These are phyloP conservation scores for Suhomyces taliae DNA, from an alignment of 1,139 yeast species.

Conservation along the genomic window DNA sequence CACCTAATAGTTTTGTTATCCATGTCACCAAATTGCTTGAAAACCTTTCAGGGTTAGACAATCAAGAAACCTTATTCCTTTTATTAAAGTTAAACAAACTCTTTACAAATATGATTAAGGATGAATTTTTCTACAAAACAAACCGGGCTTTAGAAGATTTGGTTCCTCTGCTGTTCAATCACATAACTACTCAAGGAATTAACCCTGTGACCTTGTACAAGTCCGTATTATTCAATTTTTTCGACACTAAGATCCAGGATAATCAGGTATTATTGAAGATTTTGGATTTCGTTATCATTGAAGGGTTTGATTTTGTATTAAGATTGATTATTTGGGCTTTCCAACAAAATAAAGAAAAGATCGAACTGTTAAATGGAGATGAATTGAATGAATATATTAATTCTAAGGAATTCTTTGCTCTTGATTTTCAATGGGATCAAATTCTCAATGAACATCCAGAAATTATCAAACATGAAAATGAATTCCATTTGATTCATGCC, in stretches of 20 bases:
- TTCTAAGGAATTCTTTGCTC: conserved; percentile 24
- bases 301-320: conserved; percentile 41
- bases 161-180: conserved; percentile 28
- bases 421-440: conserved; percentile 15
- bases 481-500: conserved; percentile 42
- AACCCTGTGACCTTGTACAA: conserved; percentile 28
- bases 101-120: conserved; percentile 27
- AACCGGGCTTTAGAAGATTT: conserved; percentile 40
- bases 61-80: conserved; percentile 34
- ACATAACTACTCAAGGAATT: conserved; percentile 41
- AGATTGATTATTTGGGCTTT: conserved; percentile 31
- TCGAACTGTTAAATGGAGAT: conserved; percentile 30
- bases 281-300: conserved; percentile 41
- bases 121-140: conserved; percentile 41
- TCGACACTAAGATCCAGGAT: conserved; percentile 18
- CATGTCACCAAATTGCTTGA: conserved; percentile 23
- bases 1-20: conserved; percentile 27
- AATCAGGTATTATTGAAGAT: conserved; percentile 17
- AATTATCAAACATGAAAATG: conserved; percentile 46
- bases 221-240: conserved; percentile 24
- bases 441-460: conserved; percentile 19
- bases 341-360: conserved; percentile 15
- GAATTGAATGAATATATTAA: conserved; percentile 28
- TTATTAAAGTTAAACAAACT: conserved; percentile 37
- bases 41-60: conserved; percentile 22